These are phyloP conservation scores for Phytopythium oedochilum DNA, from an alignment of 352 stramenopile genomes.

Conservation along the genomic window DNA sequence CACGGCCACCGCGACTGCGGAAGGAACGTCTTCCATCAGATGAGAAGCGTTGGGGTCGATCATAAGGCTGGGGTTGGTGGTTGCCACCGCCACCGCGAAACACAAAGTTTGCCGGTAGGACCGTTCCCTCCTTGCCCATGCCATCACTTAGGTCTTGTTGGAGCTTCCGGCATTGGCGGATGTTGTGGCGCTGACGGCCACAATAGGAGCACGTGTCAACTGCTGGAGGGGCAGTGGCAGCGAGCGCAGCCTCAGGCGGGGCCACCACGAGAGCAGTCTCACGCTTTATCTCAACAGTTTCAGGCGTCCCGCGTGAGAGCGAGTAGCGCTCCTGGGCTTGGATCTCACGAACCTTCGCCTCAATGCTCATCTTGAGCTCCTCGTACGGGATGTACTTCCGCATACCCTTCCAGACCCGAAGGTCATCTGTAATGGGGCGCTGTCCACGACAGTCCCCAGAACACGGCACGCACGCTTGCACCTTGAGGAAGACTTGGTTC, in stretches of 20 bases:
- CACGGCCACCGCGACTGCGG: neutral
- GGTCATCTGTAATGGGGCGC: too few species aligned
- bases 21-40: neutral
- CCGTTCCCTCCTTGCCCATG: neutral
- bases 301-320: neutral
- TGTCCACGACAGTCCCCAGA: too few species aligned
- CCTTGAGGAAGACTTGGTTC: too few species aligned
- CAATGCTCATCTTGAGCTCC: conserved; percentile 8
- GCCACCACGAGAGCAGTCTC: neutral
- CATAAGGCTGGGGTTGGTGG: neutral
- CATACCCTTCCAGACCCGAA: conserved; percentile 44
- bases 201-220: neutral
- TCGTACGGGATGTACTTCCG: conserved; percentile 10
- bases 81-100: neutral
- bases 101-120: neutral
- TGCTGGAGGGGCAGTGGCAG: neutral
- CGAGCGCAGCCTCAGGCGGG: neutral
- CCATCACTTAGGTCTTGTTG: neutral
- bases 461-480: too few species aligned
- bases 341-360: conserved; percentile 7
- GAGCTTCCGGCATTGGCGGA: neutral
- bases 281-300: neutral
- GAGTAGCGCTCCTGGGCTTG: conserved; percentile 6
- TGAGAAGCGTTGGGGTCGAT: neutral
- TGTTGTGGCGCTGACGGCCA: neutral